These are phyloP conservation scores for Eimeria sp. DNA, from an alignment of 169 alveolate species.

Conservation along the genomic window DNA sequence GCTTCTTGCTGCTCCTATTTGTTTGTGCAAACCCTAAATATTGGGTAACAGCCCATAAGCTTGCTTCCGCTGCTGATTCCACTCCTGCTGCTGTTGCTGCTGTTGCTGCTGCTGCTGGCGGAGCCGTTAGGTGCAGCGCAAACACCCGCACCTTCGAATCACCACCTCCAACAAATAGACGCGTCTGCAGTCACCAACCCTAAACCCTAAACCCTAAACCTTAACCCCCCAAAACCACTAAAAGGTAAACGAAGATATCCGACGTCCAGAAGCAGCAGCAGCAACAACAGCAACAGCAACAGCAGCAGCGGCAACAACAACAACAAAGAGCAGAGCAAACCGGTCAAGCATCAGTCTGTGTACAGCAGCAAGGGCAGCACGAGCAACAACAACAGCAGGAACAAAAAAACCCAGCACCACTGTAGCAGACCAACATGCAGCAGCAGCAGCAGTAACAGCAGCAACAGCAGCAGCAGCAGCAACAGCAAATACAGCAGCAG, in stretches of 20 bases:
- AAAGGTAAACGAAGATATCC: neutral
- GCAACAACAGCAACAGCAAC: neutral
- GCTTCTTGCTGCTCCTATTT: conserved; percentile 31
- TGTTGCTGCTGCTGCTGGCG: conserved; percentile 19
- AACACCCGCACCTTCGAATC: conserved; percentile 75
- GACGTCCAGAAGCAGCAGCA: no score
- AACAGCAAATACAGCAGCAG: conserved; percentile 10
- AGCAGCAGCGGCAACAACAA: conserved; percentile 13
- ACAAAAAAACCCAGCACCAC: no score
- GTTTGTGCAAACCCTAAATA: conserved; percentile 2
- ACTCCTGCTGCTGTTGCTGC: neutral
- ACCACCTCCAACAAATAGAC: conserved; percentile 72
- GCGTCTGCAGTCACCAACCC: conserved; percentile 37
- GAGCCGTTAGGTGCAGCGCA: conserved; percentile 34
- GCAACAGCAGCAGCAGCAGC: neutral
- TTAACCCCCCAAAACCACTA: neutral
- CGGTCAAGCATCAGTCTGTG: no score
- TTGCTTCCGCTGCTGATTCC: conserved; percentile 4
- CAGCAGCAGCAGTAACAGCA: neutral
- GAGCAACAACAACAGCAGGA: no score
- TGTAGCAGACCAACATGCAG: no score
- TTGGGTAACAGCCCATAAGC: neutral
- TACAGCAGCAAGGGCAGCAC: neutral
- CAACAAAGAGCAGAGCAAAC: neutral
- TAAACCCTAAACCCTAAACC: neutral